A percentile compares a stretch with the other conserved stretches of the same genome.
Evolutionary conservation across 2,329 filamentous ascomycete species (phyloP).

Genomic region (Fusarium sp.): DNA sequence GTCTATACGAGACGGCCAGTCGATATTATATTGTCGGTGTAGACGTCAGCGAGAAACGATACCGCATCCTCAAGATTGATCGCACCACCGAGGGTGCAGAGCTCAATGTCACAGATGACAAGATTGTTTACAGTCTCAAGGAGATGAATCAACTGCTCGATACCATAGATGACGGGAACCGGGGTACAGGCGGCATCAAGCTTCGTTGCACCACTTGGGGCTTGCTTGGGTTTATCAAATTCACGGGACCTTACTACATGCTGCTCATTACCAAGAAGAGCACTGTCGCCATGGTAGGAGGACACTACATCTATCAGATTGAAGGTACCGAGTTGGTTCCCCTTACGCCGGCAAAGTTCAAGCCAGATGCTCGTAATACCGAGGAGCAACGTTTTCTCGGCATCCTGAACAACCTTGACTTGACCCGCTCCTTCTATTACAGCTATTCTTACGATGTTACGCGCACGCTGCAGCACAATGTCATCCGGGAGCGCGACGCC

Average conservation of each 20-base stretch:
- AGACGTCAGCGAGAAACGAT: conserved; percentile 88
- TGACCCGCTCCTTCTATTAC: conserved; percentile 95
- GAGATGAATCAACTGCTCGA: conserved; percentile 95
- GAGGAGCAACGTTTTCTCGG: conserved; percentile 90
- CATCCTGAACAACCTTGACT: conserved; percentile 90
- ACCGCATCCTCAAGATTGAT: conserved; percentile 94
- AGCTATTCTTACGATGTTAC: conserved; percentile 99
- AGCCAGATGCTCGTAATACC: conserved; percentile 80
- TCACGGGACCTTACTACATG: conserved; percentile 98
- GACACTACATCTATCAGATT: conserved; percentile 95
- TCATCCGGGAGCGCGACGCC: conserved; percentile 80
- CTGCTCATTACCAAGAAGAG: conserved; percentile 94
- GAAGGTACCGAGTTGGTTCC: conserved; percentile 93
- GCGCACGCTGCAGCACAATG: conserved; percentile 89
- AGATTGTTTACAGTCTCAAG: conserved; percentile 90
- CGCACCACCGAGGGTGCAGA: conserved; percentile 81
- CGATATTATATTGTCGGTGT: conserved; percentile 95
- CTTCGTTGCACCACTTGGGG: conserved; percentile 94
- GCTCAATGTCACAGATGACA: conserved; percentile 89
- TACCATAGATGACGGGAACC: conserved; percentile 95
- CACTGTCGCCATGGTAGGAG: conserved; percentile 94
- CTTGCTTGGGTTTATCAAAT: conserved; percentile 91
- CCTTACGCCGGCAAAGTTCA: conserved; percentile 79
- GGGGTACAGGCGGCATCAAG: conserved; percentile 87
- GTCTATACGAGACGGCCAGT: conserved; percentile 94